phyloP scores from a whole-genome alignment of 2,329 filamentous ascomycete species.

The Tolypocladium amazonense region DNA sequence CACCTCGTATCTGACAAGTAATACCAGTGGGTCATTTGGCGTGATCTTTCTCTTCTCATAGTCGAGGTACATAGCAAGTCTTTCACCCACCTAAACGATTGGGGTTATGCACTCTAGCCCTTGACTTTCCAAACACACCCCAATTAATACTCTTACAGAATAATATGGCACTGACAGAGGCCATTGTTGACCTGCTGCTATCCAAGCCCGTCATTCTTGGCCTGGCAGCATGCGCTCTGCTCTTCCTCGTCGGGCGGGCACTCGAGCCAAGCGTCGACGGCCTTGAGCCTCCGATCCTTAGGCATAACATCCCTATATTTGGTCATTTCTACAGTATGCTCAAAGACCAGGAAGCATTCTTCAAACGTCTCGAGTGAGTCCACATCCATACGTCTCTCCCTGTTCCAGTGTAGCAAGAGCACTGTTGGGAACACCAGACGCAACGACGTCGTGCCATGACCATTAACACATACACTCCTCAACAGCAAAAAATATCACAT shows the following conservation, averaged over 20 bases:
- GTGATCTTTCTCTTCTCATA: neutral
- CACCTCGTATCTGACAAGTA: neutral
- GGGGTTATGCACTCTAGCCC: neutral
- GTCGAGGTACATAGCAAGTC: neutral
- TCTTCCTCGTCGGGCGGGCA: neutral
- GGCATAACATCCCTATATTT: neutral
- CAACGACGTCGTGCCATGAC: neutral
- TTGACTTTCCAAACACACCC: neutral
- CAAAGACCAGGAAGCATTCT: neutral
- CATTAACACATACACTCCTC: neutral
- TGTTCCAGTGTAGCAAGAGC: neutral
- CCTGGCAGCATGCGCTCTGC: neutral
- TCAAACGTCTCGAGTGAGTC: neutral
- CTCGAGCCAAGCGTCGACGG: neutral
- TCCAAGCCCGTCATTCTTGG: neutral
- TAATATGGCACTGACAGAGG: neutral
- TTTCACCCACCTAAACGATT: neutral
- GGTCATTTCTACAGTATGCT: neutral
- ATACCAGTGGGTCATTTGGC: neutral
- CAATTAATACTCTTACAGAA: neutral
- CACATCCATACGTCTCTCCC: neutral
- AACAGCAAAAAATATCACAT: neutral
- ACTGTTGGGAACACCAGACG: neutral
- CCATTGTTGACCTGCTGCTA: neutral
- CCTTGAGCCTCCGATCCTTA: neutral